Evolutionary conservation across 805 yeast species (phyloP), one percentile per base, ranked within the genome.

Genomic region (Ogataea kodamae): DNA sequence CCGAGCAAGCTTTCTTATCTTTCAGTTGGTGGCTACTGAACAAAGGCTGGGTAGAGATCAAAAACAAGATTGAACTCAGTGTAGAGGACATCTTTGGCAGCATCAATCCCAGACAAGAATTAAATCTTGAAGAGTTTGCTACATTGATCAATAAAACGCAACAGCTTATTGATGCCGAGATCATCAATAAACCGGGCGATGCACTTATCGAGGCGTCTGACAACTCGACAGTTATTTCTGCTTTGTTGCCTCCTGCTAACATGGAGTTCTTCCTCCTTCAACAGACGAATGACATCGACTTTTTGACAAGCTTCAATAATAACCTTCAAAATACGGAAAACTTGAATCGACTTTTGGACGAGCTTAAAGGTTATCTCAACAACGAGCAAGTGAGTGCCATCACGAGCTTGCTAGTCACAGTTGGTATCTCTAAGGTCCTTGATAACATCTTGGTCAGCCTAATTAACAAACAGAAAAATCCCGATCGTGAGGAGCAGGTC

Each of bases 1-100:
- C 80, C 22, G 92, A 83, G 49, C 90, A 92, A 49, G 81, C 87
- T 31, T 90, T 83, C 54, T 66, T 90, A 28, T 81, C 95, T 0
- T 72, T 87, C 42, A 81, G 89, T 41, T 90, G 97, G 96, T 90
- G 96, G 96, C 59, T 90, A 28, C 65, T 90, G 31, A 88, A 90
- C 57, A 75, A 78, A 44, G 97, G 97, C 0, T 87, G 92, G 88
- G 49, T 68, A 14, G 62, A 67, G 20, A 61, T 85, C 21, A 67
- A 74, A 14, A 61, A 66, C 18, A 59, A 68, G 13, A 74, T 86
- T 18, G 75, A 76, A 48, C 52, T 57, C 1, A 62, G 73, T 4
- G 89, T 90, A 3, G 67, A 64, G 18, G 67, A 65, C 19, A 78
- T 76, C 15, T 86, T 87, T 54, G 71, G 65, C 8, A 68, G 67